Evolutionary conservation across 2,329 filamentous ascomycete species (phyloP).

Genomic region (Fusarium irregulare): DNA sequence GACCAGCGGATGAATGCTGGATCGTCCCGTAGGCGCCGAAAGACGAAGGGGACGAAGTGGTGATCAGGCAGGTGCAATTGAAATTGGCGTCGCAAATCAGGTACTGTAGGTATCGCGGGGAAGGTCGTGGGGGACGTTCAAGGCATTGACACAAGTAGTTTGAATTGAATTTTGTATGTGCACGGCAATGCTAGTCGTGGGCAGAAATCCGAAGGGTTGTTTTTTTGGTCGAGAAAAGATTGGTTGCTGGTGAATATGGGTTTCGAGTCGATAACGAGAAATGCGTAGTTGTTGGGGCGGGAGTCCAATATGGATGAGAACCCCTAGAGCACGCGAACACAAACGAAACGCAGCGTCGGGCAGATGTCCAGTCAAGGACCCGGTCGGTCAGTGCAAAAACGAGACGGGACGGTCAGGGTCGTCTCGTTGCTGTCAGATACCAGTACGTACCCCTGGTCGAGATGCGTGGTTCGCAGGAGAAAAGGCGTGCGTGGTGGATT

Average conservation of each 20-base stretch:
- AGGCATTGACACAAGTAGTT: constrained; percentile 33
- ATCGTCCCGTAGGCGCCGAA: constrained; percentile 32
- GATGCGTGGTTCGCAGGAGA: constrained; percentile 27
- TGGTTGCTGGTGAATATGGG: constrained; percentile 29
- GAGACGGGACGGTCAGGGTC: constrained; percentile 41
- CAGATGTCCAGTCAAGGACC: constrained; percentile 37
- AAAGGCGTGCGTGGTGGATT: constrained; percentile 15
- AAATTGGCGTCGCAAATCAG: constrained; percentile 41
- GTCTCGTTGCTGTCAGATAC: constrained; percentile 29
- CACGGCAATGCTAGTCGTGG: neutral
- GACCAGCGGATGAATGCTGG: constrained; percentile 46
- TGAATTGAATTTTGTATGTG: constrained; percentile 9
- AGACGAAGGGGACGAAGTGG: constrained; percentile 7
- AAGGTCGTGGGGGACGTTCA: constrained; percentile 22
- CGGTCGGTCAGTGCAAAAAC: constrained; percentile 45
- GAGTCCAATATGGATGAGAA: constrained; percentile 41
- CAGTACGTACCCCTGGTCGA: constrained; percentile 28
- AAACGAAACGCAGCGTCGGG: constrained; percentile 23
- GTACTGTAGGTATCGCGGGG: constrained; percentile 40
- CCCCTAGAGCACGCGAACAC: constrained; percentile 46
- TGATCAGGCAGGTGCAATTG: constrained; percentile 34
- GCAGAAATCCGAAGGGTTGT: neutral
- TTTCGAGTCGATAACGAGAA: constrained; percentile 36
- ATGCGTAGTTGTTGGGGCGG: constrained; percentile 42
- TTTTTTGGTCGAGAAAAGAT: constrained; percentile 14